These are phyloP conservation scores for Xerocomus potaroensis DNA, from an alignment of 768 basidiomycete species.

Conservation along the genomic window DNA sequence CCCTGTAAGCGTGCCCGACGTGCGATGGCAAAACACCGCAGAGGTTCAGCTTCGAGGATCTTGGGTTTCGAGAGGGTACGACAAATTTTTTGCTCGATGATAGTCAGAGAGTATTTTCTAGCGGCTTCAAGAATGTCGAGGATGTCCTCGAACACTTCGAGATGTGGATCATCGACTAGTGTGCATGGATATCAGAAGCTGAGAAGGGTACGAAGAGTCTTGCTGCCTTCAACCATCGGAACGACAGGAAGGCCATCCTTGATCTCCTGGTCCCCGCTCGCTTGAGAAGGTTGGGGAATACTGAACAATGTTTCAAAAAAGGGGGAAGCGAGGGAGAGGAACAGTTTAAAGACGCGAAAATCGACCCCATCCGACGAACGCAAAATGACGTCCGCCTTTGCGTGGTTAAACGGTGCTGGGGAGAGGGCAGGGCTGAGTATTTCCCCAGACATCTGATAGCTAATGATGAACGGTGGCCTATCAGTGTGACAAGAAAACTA, in stretches of 20 bases:
- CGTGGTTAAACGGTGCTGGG: conserved; percentile 20
- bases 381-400: conserved; percentile 20
- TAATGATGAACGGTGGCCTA: too few relatives aligned
- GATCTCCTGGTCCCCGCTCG: conserved; percentile 4
- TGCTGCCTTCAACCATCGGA: conserved; percentile 17
- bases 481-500: too few relatives aligned
- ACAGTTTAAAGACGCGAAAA: conserved; percentile 28
- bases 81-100: conserved; percentile 13
- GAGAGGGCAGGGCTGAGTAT: too few relatives aligned
- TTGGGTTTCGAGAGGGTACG: conserved; percentile 18
- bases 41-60: conserved; percentile 16
- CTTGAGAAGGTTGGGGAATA: conserved; percentile 22
- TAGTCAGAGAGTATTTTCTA: conserved; percentile 18
- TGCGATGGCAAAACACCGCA: conserved; percentile 32
- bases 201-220: conserved; percentile 18
- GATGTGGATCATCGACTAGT: conserved; percentile 12
- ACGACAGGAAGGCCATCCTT: conserved; percentile 15
- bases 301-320: conserved; percentile 32
- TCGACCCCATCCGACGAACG: conserved; percentile 26
- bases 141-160: conserved; percentile 8
- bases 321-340: conserved; percentile 31
- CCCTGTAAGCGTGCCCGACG: conserved; percentile 15
- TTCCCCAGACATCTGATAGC: too few relatives aligned
- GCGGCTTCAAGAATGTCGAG: conserved; percentile 9
- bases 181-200: conserved; percentile 24